Evolutionary conservation across 2,329 filamentous ascomycete species (phyloP).

Genomic region (Trichoderma sp.): DNA sequence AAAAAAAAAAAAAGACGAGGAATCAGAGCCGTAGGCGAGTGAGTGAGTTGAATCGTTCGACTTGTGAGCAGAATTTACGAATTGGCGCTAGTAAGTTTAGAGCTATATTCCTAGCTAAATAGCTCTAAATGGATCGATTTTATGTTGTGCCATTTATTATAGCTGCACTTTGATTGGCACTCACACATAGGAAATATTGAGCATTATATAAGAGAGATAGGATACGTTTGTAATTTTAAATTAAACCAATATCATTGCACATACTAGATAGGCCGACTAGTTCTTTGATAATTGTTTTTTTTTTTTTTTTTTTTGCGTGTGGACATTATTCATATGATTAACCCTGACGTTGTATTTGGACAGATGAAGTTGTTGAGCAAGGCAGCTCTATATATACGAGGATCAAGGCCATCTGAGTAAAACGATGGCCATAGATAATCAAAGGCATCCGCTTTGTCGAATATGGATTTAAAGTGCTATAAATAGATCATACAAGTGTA

Average conservation of each 20-base stretch:
- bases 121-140: not conserved
- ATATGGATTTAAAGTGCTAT: not conserved
- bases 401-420: not conserved
- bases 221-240: not conserved
- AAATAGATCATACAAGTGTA: not conserved
- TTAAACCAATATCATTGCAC: not conserved
- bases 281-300: not conserved
- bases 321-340: not conserved
- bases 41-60: not conserved
- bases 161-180: not conserved
- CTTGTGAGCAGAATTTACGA: not conserved
- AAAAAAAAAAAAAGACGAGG: not conserved
- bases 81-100: constrained; percentile 16
- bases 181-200: not conserved
- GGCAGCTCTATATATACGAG: not conserved
- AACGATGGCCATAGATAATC: not conserved
- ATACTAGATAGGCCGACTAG: not conserved
- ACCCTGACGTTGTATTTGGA: not conserved
- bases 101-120: not conserved
- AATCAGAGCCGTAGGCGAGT: not conserved
- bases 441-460: not conserved
- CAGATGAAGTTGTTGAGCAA: not conserved
- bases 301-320: not conserved
- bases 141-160: not conserved
- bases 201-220: not conserved